Evolutionary conservation across 495 filamentous ascomycete genomes (phyloP).

Genomic region (Parachaetomium inaequale): DNA sequence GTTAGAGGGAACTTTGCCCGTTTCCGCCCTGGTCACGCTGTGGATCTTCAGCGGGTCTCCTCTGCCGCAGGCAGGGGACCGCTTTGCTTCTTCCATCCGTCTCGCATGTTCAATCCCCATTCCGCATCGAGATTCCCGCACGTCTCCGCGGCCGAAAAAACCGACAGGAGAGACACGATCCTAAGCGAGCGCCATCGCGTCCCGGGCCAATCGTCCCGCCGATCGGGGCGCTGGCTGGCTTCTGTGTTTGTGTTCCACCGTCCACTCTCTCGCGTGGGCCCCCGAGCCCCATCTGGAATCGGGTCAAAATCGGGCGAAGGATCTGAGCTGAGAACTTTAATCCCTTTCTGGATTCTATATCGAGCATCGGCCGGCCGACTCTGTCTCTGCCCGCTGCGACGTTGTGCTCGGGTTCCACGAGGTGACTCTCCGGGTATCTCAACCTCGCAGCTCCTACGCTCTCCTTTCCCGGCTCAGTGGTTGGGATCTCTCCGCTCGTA

Average conservation of each 20-base stretch:
- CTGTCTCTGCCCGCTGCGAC: background rate
- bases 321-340: conserved; percentile 5
- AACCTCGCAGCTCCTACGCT: background rate
- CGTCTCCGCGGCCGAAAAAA: background rate
- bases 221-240: background rate
- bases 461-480: background rate
- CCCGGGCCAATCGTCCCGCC: conserved; percentile 15
- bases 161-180: background rate
- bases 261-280: background rate
- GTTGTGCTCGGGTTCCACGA: background rate
- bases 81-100: background rate
- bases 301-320: background rate
- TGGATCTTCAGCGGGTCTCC: background rate
- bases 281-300: background rate
- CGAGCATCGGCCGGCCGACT: background rate
- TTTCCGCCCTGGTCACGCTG: background rate
- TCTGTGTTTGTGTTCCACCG: background rate
- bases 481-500: background rate
- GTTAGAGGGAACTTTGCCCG: conserved; percentile 9
- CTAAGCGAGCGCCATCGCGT: background rate
- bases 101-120: background rate
- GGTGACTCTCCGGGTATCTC: background rate
- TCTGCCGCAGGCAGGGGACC: background rate
- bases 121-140: background rate
- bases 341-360: background rate